Conservation (phyloP, 2,329 filamentous ascomycete genomes). For the Ilyonectria destructans region DNA sequence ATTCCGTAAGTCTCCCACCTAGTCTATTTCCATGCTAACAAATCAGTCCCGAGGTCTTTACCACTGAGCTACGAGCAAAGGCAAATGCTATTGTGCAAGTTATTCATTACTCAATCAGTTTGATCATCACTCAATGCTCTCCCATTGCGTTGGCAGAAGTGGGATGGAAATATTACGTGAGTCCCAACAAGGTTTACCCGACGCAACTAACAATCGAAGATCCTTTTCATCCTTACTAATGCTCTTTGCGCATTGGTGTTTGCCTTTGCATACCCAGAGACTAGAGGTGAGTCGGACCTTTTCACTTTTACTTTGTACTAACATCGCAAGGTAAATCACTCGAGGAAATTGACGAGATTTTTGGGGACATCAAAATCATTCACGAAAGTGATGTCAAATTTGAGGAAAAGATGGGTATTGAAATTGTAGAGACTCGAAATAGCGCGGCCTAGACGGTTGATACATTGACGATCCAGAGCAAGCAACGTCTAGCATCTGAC, state of each 20-base stretch:
- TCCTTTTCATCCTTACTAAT: constrained; percentile 58
- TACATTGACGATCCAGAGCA: no score
- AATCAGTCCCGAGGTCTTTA: constrained; percentile 58
- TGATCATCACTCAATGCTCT: constrained; percentile 60
- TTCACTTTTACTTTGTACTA: background rate
- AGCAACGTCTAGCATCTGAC: no score
- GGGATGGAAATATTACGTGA: constrained; percentile 60
- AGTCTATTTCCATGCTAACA: accelerated
- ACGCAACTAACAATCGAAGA: constrained; percentile 42
- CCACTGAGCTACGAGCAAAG: constrained; percentile 59
- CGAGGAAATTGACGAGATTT: constrained; percentile 59
- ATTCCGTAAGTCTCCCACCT: constrained; percentile 53
- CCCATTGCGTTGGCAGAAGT: constrained; percentile 58
- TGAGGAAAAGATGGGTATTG: constrained; percentile 36
- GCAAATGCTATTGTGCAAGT: constrained; percentile 60
- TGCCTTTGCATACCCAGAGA: constrained; percentile 57
- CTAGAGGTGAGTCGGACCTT: constrained; percentile 49
- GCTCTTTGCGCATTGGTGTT: constrained; percentile 56
- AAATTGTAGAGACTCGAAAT: constrained; percentile 29
- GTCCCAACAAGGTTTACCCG: accelerated
- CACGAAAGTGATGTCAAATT: constrained; percentile 44
- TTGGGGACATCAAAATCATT: constrained; percentile 55
- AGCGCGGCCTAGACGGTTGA: constrained; percentile 5
- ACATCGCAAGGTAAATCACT: constrained; percentile 56
- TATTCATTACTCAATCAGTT: constrained; percentile 59